Conservation (phyloP, 345 rosid species). For the Aurinia saxatilis region DNA sequence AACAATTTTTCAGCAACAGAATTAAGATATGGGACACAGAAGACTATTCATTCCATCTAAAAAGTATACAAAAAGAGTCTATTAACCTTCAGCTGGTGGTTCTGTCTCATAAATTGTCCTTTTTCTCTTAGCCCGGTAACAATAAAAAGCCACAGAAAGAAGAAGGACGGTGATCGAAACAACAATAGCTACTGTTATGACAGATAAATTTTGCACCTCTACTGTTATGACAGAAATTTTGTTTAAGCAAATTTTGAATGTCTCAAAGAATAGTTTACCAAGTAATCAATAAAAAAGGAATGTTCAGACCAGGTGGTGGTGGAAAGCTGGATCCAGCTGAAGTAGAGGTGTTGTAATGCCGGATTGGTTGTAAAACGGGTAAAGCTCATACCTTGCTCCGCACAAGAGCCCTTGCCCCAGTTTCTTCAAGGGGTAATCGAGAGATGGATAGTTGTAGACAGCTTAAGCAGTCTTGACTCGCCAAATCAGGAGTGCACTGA, state of each 20-base stretch:
- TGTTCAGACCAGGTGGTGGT: background rate
- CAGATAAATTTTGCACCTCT: background rate
- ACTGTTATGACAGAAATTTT: no score
- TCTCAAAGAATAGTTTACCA: background rate
- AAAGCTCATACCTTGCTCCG: conserved; percentile 29
- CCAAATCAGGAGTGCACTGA: conserved; percentile 48
- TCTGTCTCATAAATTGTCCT: no score
- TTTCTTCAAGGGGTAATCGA: background rate
- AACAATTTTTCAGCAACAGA: background rate
- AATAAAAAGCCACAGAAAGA: no score
- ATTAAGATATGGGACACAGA: background rate
- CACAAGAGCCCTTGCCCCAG: conserved; percentile 19
- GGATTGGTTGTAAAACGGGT: conserved; percentile 19
- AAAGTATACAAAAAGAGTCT: no score
- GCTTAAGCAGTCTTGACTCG: background rate
- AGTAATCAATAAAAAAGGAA: no score
- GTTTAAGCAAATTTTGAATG: background rate
- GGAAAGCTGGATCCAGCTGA: background rate
- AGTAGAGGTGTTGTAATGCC: background rate
- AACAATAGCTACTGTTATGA: conserved; percentile 26
- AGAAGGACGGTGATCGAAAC: conserved; percentile 8
- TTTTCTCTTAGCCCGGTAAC: no score
- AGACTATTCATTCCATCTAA: no score
- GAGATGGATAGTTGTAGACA: conserved; percentile 16
- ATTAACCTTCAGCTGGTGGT: no score